Base-by-base conservation (phyloP, 2,329 filamentous ascomycete species). In the Aspergillus sp. region DNA sequence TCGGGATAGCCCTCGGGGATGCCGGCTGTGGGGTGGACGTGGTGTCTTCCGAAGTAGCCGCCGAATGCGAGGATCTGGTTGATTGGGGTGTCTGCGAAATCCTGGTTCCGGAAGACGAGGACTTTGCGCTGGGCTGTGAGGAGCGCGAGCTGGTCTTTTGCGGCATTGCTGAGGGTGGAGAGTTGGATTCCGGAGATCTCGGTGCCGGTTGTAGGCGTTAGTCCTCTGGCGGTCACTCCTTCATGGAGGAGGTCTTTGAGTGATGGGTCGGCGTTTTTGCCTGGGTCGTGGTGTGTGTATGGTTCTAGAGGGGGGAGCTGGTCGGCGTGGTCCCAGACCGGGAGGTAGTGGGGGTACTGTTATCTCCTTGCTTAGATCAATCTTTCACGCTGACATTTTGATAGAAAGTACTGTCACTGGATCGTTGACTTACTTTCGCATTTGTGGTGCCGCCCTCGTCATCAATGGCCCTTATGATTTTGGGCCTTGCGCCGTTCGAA, bases 11-110 rank as follows among this genome's bases (percentile, higher is more conserved):
- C 88, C 59, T 84, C 83, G 62, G 90, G 90, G 0, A 87, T 86
- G 1, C 90, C 90, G 0, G 86, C 89, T 0, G 89, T 90, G 2
- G 89, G 90, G 66, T 93, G 90, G 58, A 93, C 90, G 76, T 95
- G 90, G 65, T 89, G 88, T 6, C 89, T 86, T 44, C 90, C 90
- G 68, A 91, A 93, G 76, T 92, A 91, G 49, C 83, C 81, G 47
- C 86, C 89, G 62, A 86, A 87, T n/a, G 87, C 81, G 40, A 91
- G 79, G 2, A 87, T 89, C 4, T 90, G 81, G 23, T 83, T 70
- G 66, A 93, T 91, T 5, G 88, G 82, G 9, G 91, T 79, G 63
- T 89, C 79, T 39, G 84, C 84, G 63, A 88, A 83, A 68, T 91
- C 87, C 67, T 92, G 90, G 66, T 86, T 81, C 39, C 63, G 53